phyloP scores from a whole-genome alignment of 2,329 filamentous ascomycete genomes.

The Fusarium metavorans region DNA sequence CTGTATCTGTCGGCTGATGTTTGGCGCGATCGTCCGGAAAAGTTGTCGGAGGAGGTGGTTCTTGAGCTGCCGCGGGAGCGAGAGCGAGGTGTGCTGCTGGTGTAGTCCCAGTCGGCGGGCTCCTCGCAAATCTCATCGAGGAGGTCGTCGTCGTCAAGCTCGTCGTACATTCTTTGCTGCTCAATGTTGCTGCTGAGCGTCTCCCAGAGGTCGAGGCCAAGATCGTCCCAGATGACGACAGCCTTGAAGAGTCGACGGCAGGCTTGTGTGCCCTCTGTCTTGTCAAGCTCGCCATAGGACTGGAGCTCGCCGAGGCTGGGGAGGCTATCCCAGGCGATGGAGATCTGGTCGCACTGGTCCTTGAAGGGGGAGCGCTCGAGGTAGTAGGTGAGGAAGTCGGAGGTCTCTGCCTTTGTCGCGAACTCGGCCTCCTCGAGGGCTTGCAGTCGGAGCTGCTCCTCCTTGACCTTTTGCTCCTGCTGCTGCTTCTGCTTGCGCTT shows the following conservation, averaged over 20 bases:
- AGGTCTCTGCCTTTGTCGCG: constrained; percentile 47
- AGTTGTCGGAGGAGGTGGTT: constrained; percentile 31
- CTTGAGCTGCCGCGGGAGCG: constrained; percentile 34
- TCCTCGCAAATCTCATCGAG: constrained; percentile 35
- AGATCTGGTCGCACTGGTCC: constrained; percentile 49
- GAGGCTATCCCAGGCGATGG: constrained; percentile 49
- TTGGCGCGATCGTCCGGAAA: constrained; percentile 31
- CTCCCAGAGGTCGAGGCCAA: constrained; percentile 52
- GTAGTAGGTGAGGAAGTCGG: constrained; percentile 49
- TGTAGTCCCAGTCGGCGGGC: constrained; percentile 24
- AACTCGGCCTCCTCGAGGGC: constrained; percentile 47
- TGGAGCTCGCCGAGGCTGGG: constrained; percentile 51
- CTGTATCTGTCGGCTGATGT: constrained; percentile 27
- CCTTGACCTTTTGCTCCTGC: constrained; percentile 35
- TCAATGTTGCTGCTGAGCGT: constrained; percentile 37
- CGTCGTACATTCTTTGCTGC: constrained; percentile 12
- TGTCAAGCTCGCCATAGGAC: constrained; percentile 48
- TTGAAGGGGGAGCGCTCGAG: constrained; percentile 46
- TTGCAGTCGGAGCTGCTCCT: constrained; percentile 38
- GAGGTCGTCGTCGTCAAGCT: constrained; percentile 28
- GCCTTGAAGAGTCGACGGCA: constrained; percentile 54
- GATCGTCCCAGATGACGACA: constrained; percentile 54
- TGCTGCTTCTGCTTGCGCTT: constrained; percentile 43
- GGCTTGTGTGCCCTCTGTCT: constrained; percentile 51
- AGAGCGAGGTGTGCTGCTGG: constrained; percentile 18